Base-by-base conservation (phyloP, 805 yeast genomes). In the Teunomyces lycoperdinae region DNA sequence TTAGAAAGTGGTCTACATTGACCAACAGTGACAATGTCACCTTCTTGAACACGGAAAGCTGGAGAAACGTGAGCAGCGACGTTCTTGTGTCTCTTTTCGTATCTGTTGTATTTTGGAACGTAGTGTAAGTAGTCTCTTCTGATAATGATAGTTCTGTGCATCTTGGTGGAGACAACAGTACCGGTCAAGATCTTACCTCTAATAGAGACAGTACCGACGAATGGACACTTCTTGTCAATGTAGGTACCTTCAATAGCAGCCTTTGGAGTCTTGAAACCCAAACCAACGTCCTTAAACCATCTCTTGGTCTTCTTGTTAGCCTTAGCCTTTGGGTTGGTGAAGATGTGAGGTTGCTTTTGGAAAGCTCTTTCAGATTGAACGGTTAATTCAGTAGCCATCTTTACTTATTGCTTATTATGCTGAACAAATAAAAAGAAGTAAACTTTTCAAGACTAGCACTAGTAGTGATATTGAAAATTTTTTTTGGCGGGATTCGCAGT, bases 291-390 rank as follows among this genome's bases (percentile, higher is more conserved):
- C 87, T 94, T 94, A 77, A 84, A 91, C 99, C 99, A 94, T 89
- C 99, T 94, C 94, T 94, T 94, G 86, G 96, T 87, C 83, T 91
- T 85, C 81, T 88, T 88, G 89, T 83, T 84, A 76, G 95, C 96
- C 91, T 89, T 91, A 70, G 97, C 85, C 89, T 94, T 94, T 85
- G 98, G 90, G 92, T 94, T 94, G 83, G 90, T 91, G 96, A 94
- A 94, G 85, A 94, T 92, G 85, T 94, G 99, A 76, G 98, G 99
- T 89, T 94, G 99, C 99, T 94, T 94, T 86, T 94, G 99, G 96
- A 87, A 94, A 90, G 99, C 99, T 83, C 96, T 92, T 86, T 94
- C 99, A 76, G 97, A 87, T 87, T 94, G 99, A 83, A 94, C 99
- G 78, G 97, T 92, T 83, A 94, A 89, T 86, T 94, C 99, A 80